phyloP scores from a whole-genome alignment of 176 grass and related monocot species.

The Eragrostis nindensis region DNA sequence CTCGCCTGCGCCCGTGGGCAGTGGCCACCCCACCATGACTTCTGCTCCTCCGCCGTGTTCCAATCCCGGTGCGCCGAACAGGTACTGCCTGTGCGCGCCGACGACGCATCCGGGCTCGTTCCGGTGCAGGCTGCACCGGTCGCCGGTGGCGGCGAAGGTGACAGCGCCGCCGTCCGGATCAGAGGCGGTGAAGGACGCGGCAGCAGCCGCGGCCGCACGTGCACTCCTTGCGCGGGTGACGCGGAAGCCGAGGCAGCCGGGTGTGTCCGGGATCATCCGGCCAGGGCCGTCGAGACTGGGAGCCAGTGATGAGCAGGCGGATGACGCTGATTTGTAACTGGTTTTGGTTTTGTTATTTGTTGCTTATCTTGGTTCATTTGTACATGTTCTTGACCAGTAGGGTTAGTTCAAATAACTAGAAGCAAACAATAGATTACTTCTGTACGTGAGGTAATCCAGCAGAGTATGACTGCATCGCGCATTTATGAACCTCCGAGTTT shows the following conservation, averaged over 20 bases:
- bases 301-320: slow-evolving; percentile 16
- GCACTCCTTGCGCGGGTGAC: slow-evolving; percentile 25
- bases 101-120: slow-evolving; percentile 77
- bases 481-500: background rate
- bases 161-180: background rate
- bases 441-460: background rate
- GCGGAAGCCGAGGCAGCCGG: slow-evolving; percentile 2
- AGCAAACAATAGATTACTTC: background rate
- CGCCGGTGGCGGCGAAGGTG: background rate
- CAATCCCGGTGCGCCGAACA: slow-evolving; percentile 19
- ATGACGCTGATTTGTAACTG: background rate
- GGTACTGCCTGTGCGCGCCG: slow-evolving; percentile 68
- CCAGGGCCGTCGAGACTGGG: slow-evolving; percentile 43
- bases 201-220: background rate
- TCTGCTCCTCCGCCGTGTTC: slow-evolving; percentile 23
- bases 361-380: background rate
- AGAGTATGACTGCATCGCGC: background rate
- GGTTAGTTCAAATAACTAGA: background rate
- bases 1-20: background rate
- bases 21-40: background rate
- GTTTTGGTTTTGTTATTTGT: background rate
- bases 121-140: slow-evolving; percentile 67
- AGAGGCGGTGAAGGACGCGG: background rate
- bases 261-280: background rate
- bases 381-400: background rate